These are phyloP conservation scores for Diaporthe nobilis DNA, from an alignment of 2,329 filamentous ascomycete genomes.

Conservation along the genomic window DNA sequence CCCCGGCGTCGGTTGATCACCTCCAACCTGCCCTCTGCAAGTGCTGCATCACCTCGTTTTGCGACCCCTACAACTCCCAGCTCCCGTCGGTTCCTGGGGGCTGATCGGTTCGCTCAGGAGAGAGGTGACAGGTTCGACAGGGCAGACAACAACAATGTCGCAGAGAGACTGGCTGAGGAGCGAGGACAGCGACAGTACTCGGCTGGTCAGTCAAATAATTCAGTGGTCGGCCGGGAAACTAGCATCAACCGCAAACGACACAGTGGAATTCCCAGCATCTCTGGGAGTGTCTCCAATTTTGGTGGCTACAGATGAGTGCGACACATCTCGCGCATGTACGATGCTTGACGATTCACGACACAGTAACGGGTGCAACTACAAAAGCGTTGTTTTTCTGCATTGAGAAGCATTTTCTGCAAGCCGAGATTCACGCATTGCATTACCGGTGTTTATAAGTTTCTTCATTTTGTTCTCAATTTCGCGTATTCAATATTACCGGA, in stretches of 20 bases:
- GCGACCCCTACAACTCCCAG: slow-evolving; percentile 55
- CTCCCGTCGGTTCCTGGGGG: slow-evolving; percentile 60
- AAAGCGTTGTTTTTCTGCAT: slow-evolving; percentile 34
- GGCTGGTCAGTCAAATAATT: slow-evolving; percentile 54
- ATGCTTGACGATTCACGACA: slow-evolving; percentile 24
- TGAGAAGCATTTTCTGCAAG: slow-evolving; percentile 36
- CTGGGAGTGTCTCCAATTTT: slow-evolving; percentile 56
- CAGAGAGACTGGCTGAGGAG: slow-evolving; percentile 57
- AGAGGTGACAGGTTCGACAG: slow-evolving; percentile 45
- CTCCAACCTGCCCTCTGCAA: slow-evolving; percentile 56
- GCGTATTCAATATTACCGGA: slow-evolving; percentile 1
- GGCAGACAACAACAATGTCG: slow-evolving; percentile 51
- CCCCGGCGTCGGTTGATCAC: slow-evolving; percentile 68
- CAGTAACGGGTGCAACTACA: slow-evolving; percentile 19
- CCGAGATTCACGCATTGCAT: slow-evolving; percentile 30
- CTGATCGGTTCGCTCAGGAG: slow-evolving; percentile 59
- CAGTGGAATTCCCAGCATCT: slow-evolving; percentile 56
- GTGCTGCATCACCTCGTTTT: slow-evolving; percentile 55
- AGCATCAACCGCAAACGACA: slow-evolving; percentile 63
- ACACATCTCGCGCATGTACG: slow-evolving; percentile 3
- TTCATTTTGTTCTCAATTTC: slow-evolving; percentile 20
- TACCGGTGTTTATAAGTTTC: slow-evolving; percentile 23
- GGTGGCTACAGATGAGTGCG: slow-evolving; percentile 60
- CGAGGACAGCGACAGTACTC: slow-evolving; percentile 61
- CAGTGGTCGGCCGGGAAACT: slow-evolving; percentile 59